phyloP scores from a whole-genome alignment of 78 protist genomes.

The slime mould (Dictyostelium discoideum) region dicty_2.7 NC_007091.3:206001-206500 shows the following conservation, averaged over 20 bases:
- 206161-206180: too few species aligned
- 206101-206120: neutral
- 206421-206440: neutral
- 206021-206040: neutral
- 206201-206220: too few species aligned
- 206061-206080: neutral
- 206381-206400: neutral
- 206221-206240: too few species aligned
- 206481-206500: neutral
- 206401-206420: neutral
- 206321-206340: too few species aligned
- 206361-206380: neutral
- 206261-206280: too few species aligned
- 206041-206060: neutral
- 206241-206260: too few species aligned
- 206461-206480: neutral
- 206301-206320: too few species aligned
- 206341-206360: neutral
- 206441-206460: neutral
- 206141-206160: neutral
- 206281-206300: too few species aligned
- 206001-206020: too few species aligned
- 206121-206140: too few species aligned
- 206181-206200: neutral
- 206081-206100: too few species aligned